Evolutionary conservation across 2,329 filamentous ascomycete species (phyloP).

Genomic region (Sordariomycetes sp.): DNA sequence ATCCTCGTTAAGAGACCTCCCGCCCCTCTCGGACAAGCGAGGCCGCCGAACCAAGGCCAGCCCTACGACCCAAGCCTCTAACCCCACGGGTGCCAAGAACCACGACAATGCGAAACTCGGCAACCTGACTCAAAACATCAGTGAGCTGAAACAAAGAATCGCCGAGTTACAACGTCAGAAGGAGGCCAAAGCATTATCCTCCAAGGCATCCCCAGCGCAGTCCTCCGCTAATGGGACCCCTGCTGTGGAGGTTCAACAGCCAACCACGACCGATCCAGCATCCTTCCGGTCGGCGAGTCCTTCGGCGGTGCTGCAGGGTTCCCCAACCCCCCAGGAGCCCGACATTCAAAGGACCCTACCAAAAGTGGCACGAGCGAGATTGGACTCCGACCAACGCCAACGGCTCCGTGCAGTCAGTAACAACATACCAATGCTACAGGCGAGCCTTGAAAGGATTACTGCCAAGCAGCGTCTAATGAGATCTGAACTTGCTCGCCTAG

Average conservation of each 20-base stretch:
- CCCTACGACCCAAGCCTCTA: constrained; percentile 16
- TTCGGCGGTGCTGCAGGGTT: background rate
- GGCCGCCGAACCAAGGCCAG: constrained; percentile 24
- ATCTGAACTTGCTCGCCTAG: constrained; percentile 3
- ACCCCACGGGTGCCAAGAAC: constrained; percentile 13
- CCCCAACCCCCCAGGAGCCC: constrained; percentile 10
- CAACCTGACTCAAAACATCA: constrained; percentile 43
- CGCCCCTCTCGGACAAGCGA: constrained; percentile 25
- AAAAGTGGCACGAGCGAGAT: background rate
- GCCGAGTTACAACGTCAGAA: constrained; percentile 44
- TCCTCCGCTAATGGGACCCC: background rate
- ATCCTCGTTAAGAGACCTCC: constrained; percentile 27
- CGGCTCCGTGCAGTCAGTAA: constrained; percentile 1
- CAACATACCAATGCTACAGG: background rate
- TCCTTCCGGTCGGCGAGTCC: background rate
- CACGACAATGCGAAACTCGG: constrained; percentile 24
- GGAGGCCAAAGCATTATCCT: constrained; percentile 12
- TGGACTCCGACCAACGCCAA: background rate
- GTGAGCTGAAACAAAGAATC: constrained; percentile 45
- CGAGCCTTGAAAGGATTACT: background rate
- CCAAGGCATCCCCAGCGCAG: background rate
- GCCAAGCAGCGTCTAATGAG: constrained; percentile 1
- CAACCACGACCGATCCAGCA: constrained; percentile 5
- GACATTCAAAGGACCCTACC: background rate
- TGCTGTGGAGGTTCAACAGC: background rate